Evolutionary conservation across 2,329 filamentous ascomycete genomes (phyloP), one percentile per base, ranked within the genome.

Genomic region (Raffaelea arxii): DNA sequence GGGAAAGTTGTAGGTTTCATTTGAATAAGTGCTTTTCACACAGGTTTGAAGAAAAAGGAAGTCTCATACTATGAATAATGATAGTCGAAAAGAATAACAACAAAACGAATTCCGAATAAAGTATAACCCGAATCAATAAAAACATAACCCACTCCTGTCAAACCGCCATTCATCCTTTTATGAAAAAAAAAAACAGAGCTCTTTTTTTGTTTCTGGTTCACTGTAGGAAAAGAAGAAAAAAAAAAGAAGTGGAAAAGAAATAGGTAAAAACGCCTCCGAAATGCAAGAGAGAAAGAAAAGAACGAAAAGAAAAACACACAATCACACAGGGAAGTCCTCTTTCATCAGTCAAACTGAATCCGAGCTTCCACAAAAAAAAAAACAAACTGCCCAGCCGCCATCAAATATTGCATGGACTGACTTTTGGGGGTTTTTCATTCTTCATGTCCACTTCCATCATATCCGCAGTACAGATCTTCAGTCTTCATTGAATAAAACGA

Each of bases 91-190:
- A 41, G 6, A 11, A 40, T 25, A 35, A 32, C 39, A 25, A 37
- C 25, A 21, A 43, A 47, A 12, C 32, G 32, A 18, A n/a, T n/a
- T 36, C 27, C 19, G 7, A 25, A 42, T 24, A 39, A 42, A 41
- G 37, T 47, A 30, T 47, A 41, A 41, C 35, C 27, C 10, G 44
- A 44, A 49, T 18, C 42, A 37, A 47, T 44, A 50, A 49, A 36
- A 32, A 10, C 6, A 16, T 36, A 36, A 18, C 16, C 7, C 32
- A 12, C 32, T 36, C 32, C 16, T 36, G 32, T 36, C 32, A 36
- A 36, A 36, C 32, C 44, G 43, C 49, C 46, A 36, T 24, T 24
- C 43, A 35, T 46, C 24, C 41, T 46, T 43, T 44, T 46, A 30
- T 46, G 37, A 43, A 22, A 32, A 43, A 46, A 14, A 18, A 27